Conservation (phyloP, 1,284 basidiomycete species). For the Boletellus sp. region DNA sequence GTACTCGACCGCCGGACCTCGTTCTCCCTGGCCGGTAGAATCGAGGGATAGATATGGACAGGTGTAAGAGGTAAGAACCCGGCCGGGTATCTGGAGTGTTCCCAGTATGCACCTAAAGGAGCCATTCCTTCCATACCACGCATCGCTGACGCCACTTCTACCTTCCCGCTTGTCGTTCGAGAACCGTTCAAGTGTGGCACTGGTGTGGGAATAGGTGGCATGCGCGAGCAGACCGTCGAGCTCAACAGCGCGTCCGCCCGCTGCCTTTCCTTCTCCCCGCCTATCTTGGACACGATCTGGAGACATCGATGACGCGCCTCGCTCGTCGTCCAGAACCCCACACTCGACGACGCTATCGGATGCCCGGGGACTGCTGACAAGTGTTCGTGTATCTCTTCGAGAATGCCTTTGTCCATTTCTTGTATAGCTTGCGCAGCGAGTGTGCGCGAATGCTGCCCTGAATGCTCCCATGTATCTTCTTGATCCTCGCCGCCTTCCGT, state of each 20-base stretch:
- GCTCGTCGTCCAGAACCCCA: constrained; percentile 76
- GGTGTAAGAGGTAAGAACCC: constrained; percentile 55
- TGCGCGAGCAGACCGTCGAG: constrained; percentile 3
- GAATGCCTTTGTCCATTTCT: constrained; percentile 65
- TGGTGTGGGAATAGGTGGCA: neutral
- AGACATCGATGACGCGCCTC: constrained; percentile 69
- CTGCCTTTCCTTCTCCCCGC: constrained; percentile 58
- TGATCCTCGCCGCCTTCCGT: constrained; percentile 18
- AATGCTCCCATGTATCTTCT: constrained; percentile 34
- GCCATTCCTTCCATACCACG: neutral
- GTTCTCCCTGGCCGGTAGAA: constrained; percentile 12
- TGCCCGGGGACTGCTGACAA: constrained; percentile 26
- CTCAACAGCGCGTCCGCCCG: constrained; percentile 58
- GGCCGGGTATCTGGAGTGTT: constrained; percentile 53
- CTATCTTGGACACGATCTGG: constrained; percentile 70
- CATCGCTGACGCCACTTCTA: neutral
- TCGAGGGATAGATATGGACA: constrained; percentile 44
- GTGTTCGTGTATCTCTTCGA: constrained; percentile 60
- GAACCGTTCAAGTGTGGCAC: neutral
- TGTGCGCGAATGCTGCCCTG: constrained; percentile 56
- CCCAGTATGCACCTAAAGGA: constrained; percentile 46
- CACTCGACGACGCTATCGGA: constrained; percentile 4
- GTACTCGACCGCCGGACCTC: neutral
- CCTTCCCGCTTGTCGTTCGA: neutral
- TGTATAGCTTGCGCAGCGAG: constrained; percentile 64